Percentiles rank a stretch among this genome's conserved stretches.
These are phyloP conservation scores for Chlorencoelia australis DNA, from an alignment of 2,329 filamentous ascomycete genomes.

Conservation along the genomic window DNA sequence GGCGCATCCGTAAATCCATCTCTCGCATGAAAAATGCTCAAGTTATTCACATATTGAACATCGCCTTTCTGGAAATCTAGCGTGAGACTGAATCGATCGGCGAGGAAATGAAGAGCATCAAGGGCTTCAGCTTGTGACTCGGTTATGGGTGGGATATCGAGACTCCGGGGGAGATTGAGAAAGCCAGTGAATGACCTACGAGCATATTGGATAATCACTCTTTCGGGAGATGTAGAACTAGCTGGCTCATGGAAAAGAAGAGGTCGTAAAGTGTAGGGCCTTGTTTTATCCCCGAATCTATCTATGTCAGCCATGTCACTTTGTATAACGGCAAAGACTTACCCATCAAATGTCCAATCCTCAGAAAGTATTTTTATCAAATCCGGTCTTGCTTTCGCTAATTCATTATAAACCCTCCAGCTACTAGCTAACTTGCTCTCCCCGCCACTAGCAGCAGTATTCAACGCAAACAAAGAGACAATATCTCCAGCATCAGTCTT, in stretches of 20 bases:
- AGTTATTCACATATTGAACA: constrained; percentile 38
- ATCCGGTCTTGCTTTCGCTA: constrained; percentile 42
- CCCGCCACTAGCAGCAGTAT: constrained; percentile 38
- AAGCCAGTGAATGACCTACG: constrained; percentile 50
- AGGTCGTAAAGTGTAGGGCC: constrained; percentile 39
- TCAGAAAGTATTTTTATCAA: constrained; percentile 40
- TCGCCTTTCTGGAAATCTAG: constrained; percentile 32
- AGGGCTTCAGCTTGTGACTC: constrained; percentile 36
- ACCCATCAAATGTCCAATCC: constrained; percentile 36
- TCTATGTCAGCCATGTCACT: too few relatives aligned
- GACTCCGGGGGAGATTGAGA: constrained; percentile 40
- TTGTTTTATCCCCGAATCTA: constrained; percentile 41
- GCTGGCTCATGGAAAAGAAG: constrained; percentile 46
- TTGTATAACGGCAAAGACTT: too few relatives aligned
- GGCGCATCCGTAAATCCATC: constrained; percentile 32
- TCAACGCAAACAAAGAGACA: constrained; percentile 38
- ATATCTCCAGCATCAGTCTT: constrained; percentile 45
- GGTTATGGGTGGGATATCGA: constrained; percentile 42
- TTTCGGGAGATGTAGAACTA: constrained; percentile 36
- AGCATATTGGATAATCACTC: constrained; percentile 50
- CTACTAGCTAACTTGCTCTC: constrained; percentile 42
- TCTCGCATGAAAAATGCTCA: constrained; percentile 37
- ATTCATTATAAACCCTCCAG: constrained; percentile 44
- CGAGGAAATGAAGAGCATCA: constrained; percentile 35
- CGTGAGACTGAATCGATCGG: constrained; percentile 28